A percentile compares a stretch with the other conserved stretches of the same genome.
These are phyloP conservation scores for Pulveroboletus sp. DNA, from an alignment of 1,284 basidiomycete species.

Conservation along the genomic window DNA sequence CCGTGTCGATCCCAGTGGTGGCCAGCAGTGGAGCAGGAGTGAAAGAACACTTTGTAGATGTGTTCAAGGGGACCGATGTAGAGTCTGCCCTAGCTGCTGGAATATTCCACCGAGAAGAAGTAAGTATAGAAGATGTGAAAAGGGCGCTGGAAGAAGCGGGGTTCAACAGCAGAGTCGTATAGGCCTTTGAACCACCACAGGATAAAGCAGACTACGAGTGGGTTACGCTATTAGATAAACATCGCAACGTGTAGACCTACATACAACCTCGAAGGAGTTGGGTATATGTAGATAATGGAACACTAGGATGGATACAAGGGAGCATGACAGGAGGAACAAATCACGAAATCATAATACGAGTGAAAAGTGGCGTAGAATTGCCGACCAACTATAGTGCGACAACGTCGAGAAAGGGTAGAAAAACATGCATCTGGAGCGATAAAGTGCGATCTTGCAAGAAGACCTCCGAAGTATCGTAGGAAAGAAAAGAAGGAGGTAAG, in stretches of 20 bases:
- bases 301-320: slow-evolving; percentile 35
- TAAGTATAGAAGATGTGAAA: slow-evolving; percentile 76
- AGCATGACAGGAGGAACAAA: slow-evolving; percentile 25
- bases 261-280: slow-evolving; percentile 33
- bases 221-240: slow-evolving; percentile 36
- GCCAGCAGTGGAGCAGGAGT: slow-evolving; percentile 93
- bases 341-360: slow-evolving; percentile 13
- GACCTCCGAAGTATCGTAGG: slow-evolving; percentile 1
- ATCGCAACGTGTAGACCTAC: slow-evolving; percentile 34
- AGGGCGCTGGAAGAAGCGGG: slow-evolving; percentile 48
- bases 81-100: slow-evolving; percentile 97
- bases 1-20: slow-evolving; percentile 89
- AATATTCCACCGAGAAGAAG: slow-evolving; percentile 94
- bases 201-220: slow-evolving; percentile 16
- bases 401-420: neutral
- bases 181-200: slow-evolving; percentile 2
- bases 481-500: slow-evolving; percentile 1
- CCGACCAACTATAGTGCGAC: slow-evolving; percentile 5
- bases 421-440: neutral
- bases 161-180: slow-evolving; percentile 50
- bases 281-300: slow-evolving; percentile 39
- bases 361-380: slow-evolving; percentile 7
- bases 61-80: slow-evolving; percentile 77
- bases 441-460: slow-evolving; percentile 9
- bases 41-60: slow-evolving; percentile 81